Evolutionary conservation across 352 stramenopile genomes (phyloP).

Genomic region (Elongisporangium senticosum): DNA sequence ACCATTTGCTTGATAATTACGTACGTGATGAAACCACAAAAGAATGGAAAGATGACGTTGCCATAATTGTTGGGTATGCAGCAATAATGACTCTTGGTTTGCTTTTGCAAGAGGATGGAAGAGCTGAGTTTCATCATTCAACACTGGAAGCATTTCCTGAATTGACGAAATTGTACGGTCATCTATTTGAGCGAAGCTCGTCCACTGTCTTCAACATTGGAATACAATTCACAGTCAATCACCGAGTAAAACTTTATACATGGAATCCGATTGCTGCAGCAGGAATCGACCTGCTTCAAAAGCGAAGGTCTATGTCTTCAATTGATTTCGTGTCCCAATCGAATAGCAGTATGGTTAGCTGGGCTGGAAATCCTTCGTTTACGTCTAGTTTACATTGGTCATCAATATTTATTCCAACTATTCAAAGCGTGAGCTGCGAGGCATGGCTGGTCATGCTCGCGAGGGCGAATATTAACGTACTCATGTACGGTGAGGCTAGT

Average conservation of each 20-base stretch:
- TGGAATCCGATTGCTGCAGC: constrained; percentile 17
- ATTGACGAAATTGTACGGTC: constrained; percentile 11
- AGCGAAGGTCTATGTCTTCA: neutral
- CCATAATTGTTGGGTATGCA: constrained; percentile 33
- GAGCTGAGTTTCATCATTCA: constrained; percentile 21
- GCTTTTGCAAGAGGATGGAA: constrained; percentile 17
- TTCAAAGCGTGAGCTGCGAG: constrained; percentile 21
- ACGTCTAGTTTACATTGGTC: constrained; percentile 7
- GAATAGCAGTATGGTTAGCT: neutral
- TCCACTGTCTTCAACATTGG: constrained; percentile 38
- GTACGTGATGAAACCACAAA: constrained; percentile 9
- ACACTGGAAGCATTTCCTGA: constrained; percentile 21
- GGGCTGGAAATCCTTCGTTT: neutral
- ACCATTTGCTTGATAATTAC: constrained; percentile 29
- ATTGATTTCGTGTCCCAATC: neutral
- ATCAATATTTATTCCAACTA: constrained; percentile 44
- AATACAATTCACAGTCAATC: constrained; percentile 22
- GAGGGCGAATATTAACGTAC: constrained; percentile 30
- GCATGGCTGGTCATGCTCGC: constrained; percentile 35
- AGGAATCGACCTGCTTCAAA: constrained; percentile 6
- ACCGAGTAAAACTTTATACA: constrained; percentile 17
- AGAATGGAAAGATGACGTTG: constrained; percentile 16
- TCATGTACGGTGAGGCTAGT: constrained; percentile 42
- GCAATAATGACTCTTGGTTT: constrained; percentile 26
- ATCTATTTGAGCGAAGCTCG: constrained; percentile 11